Conservation (phyloP, 2,329 filamentous ascomycete genomes). For the Didymella keratinophila region DNA sequence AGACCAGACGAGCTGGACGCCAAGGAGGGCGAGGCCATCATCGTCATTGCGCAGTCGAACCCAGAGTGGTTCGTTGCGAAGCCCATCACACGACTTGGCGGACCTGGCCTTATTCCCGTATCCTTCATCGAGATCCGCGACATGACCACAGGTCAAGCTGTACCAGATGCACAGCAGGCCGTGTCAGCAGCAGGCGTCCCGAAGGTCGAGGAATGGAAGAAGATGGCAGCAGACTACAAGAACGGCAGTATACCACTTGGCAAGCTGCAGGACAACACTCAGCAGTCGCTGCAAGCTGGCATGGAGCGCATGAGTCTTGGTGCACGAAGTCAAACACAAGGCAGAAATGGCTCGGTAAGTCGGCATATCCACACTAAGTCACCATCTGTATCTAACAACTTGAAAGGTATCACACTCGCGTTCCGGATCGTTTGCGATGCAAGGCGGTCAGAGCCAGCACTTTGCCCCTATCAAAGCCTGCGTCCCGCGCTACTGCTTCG, state of each 20-base stretch:
- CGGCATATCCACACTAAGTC: background rate
- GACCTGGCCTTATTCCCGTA: conserved; percentile 92
- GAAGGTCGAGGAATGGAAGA: conserved; percentile 98
- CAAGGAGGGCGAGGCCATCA: conserved; percentile 94
- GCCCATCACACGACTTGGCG: conserved; percentile 95
- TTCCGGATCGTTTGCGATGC: conserved; percentile 48
- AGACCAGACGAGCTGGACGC: conserved; percentile 95
- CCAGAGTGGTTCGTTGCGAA: conserved; percentile 99
- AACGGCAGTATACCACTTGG: conserved; percentile 97
- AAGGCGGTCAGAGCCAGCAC: conserved; percentile 56
- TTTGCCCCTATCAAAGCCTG: conserved; percentile 81
- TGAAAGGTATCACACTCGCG: conserved; percentile 43
- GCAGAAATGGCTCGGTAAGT: conserved; percentile 45
- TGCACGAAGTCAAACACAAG: conserved; percentile 38
- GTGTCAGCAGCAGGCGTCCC: conserved; percentile 90
- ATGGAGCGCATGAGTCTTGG: conserved; percentile 82
- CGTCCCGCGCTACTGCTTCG: conserved; percentile 93
- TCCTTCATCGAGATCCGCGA: conserved; percentile 97
- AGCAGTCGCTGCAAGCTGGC: conserved; percentile 62
- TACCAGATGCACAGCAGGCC: conserved; percentile 82
- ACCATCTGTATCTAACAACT: conserved; percentile 17
- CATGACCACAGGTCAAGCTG: conserved; percentile 85
- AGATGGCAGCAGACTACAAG: conserved; percentile 99
- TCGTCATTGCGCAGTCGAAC: conserved; percentile 97
- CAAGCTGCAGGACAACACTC: conserved; percentile 72